Percentiles rank a stretch among this genome's conserved stretches.
Conservation (phyloP, 352 stramenopile genomes). For the Phytophthora pinifolia region DNA sequence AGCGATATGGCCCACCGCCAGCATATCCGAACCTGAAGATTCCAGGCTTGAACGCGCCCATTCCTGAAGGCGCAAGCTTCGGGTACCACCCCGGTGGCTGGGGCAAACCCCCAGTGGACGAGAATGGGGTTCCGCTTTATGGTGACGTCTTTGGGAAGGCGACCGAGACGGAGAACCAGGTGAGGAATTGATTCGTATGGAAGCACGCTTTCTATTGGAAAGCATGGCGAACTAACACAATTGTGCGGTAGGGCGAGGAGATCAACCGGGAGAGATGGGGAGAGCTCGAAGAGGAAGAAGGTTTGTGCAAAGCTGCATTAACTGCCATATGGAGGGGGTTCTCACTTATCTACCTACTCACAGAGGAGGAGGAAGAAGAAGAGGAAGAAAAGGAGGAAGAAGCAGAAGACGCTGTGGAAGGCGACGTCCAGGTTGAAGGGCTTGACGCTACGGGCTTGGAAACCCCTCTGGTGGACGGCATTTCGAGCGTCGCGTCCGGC, state of each 20-base stretch:
- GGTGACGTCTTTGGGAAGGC: conserved; percentile 94
- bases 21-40: conserved; percentile 97
- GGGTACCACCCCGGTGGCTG: conserved; percentile 97
- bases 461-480: conserved; percentile 60
- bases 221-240: conserved; percentile 2
- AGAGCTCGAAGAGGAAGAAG: conserved; percentile 68
- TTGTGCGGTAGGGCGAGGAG: conserved; percentile 32
- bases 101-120: conserved; percentile 97
- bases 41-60: conserved; percentile 96
- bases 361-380: conserved; percentile 41
- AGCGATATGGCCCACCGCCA: conserved; percentile 96
- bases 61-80: conserved; percentile 94
- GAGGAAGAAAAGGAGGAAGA: conserved; percentile 58
- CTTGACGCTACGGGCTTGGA: conserved; percentile 61
- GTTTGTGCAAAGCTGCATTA: conserved; percentile 15
- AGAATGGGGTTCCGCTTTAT: conserved; percentile 95
- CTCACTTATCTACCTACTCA: conserved; percentile 14
- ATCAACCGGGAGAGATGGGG: conserved; percentile 74
- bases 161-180: conserved; percentile 28
- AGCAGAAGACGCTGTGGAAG: conserved; percentile 32
- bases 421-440: conserved; percentile 24
- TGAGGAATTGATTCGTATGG: conserved; percentile 7
- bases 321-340: neutral
- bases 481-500: conserved; percentile 66
- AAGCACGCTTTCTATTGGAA: neutral